Percentiles rank a stretch among this genome's conserved stretches.
These are phyloP conservation scores for Dichomitus squalens DNA, from an alignment of 1,284 basidiomycete species.

Conservation along the genomic window DNA sequence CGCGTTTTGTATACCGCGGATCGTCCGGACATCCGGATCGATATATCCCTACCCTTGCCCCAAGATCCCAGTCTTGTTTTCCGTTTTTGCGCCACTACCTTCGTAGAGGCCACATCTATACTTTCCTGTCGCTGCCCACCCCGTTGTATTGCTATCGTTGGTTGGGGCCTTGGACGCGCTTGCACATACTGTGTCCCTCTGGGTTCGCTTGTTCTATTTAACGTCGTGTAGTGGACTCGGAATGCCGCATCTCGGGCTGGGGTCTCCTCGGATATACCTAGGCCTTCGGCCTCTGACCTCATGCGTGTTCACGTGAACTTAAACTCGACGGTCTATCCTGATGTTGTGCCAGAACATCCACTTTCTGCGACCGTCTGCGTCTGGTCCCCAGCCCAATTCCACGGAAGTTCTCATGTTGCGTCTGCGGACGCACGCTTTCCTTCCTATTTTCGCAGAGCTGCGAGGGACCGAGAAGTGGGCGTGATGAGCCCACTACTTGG, in stretches of 20 bases:
- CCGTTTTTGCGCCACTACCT: neutral
- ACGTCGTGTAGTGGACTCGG: constrained; percentile 15
- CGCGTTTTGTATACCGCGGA: constrained; percentile 12
- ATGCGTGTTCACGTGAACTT: neutral
- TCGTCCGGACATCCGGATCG: constrained; percentile 8
- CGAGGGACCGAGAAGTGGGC: neutral
- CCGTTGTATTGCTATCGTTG: neutral
- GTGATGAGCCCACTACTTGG: neutral
- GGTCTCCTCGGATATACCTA: constrained; percentile 21
- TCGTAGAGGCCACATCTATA: neutral
- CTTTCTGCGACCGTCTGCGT: neutral
- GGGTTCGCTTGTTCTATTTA: constrained; percentile 18
- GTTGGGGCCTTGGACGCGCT: neutral
- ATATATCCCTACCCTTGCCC: neutral
- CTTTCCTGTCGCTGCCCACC: neutral
- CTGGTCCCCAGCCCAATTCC: neutral
- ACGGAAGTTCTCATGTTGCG: neutral
- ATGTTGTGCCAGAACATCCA: neutral
- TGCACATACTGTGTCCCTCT: neutral
- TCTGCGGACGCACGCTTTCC: neutral
- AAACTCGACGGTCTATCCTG: neutral
- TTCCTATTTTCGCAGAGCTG: neutral
- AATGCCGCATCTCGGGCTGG: constrained; percentile 15
- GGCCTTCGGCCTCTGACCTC: constrained; percentile 2
- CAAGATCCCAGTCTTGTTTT: neutral